phyloP scores from a whole-genome alignment of 2,329 filamentous ascomycete species.

The Penicillium sp. region DNA sequence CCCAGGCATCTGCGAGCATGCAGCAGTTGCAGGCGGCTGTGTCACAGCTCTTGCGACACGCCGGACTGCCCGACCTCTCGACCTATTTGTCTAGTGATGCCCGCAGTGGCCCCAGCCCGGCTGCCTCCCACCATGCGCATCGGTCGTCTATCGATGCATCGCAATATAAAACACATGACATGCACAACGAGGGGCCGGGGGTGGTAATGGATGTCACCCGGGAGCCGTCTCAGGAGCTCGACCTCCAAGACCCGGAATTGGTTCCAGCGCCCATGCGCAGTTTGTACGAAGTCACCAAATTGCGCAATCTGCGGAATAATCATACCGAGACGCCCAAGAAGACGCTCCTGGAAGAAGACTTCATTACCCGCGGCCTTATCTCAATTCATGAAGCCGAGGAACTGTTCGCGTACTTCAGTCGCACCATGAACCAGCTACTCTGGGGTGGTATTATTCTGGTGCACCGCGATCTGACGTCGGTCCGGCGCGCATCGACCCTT shows the following conservation, averaged over 20 bases:
- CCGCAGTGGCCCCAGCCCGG: conserved; percentile 28
- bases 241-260: conserved; percentile 42
- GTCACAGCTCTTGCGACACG: conserved; percentile 45
- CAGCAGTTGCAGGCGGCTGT: conserved; percentile 47
- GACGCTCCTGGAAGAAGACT: conserved; percentile 47
- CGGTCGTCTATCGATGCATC: conserved; percentile 27
- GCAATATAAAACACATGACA: conserved; percentile 30
- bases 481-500: conserved; percentile 55
- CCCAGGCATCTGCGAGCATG: conserved; percentile 42
- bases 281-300: conserved; percentile 54
- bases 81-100: conserved; percentile 34
- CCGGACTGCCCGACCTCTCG: conserved; percentile 44
- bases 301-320: conserved; percentile 44
- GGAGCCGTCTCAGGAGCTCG: conserved; percentile 46
- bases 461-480: conserved; percentile 50
- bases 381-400: conserved; percentile 51
- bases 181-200: conserved; percentile 27
- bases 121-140: conserved; percentile 28
- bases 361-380: conserved; percentile 51
- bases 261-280: conserved; percentile 54
- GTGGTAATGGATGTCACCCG: conserved; percentile 45
- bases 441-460: conserved; percentile 54
- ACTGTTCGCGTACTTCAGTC: conserved; percentile 52
- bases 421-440: conserved; percentile 51
- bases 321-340: conserved; percentile 37